These are phyloP conservation scores for Xerocomus amazonicus DNA, from an alignment of 1,284 basidiomycete genomes.

Conservation along the genomic window DNA sequence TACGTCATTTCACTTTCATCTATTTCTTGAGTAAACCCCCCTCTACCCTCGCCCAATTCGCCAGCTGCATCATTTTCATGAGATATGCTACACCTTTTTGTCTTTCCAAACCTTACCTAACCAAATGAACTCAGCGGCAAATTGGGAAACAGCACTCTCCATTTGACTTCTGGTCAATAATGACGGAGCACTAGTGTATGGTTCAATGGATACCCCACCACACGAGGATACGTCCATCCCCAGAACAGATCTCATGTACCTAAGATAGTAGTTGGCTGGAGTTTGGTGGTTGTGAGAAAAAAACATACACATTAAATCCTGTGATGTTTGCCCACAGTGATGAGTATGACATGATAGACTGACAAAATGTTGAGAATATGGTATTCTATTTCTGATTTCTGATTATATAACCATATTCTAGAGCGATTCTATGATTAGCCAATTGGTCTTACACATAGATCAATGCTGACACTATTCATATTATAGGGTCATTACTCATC, in stretches of 20 bases:
- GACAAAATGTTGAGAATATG: not conserved
- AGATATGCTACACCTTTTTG: not conserved
- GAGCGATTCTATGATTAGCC: no score
- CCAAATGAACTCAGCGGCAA: no score
- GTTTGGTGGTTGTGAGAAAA: not conserved
- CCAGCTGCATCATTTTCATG: not conserved
- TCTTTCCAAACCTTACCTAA: no score
- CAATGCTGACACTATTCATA: no score
- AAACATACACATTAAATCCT: not conserved
- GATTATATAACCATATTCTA: no score
- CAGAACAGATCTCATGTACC: not conserved
- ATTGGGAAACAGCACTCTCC: no score
- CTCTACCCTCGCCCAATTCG: not conserved
- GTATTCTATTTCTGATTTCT: no score
- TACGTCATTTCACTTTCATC: no score
- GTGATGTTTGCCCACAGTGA: not conserved
- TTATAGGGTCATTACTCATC: no score
- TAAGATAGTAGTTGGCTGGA: not conserved
- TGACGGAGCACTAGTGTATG: no score
- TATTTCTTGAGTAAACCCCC: not conserved
- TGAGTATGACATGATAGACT: not conserved
- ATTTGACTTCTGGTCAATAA: no score
- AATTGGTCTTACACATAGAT: no score
- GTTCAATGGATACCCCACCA: not conserved
- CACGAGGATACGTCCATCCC: not conserved